Conservation (phyloP, 2,329 filamentous ascomycete species). For the Pseudogymnoascus pannorum region DNA sequence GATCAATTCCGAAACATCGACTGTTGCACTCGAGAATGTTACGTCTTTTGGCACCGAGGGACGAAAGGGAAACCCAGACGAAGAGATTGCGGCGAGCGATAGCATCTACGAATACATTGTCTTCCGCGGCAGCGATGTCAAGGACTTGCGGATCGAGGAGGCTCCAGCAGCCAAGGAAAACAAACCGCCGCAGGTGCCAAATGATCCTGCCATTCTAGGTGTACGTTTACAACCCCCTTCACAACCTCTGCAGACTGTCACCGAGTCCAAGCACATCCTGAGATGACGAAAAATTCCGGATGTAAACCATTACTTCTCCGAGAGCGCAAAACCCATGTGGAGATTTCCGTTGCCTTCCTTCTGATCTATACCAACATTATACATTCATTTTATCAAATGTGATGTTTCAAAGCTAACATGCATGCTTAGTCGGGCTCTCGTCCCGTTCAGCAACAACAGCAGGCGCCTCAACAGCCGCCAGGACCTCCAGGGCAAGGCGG, state of each 20-base stretch:
- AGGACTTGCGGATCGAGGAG: constrained; percentile 91
- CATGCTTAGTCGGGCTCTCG: constrained; percentile 4
- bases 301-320: constrained; percentile 85
- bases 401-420: background rate
- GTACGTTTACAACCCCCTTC: constrained; percentile 58
- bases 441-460: background rate
- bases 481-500: constrained; percentile 8
- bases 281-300: constrained; percentile 95
- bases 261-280: constrained; percentile 16
- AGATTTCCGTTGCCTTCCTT: constrained; percentile 99
- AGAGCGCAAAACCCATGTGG: constrained; percentile 95
- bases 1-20: constrained; percentile 96
- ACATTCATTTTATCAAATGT: background rate
- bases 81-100: constrained; percentile 77
- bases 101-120: constrained; percentile 98
- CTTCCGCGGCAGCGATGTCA: constrained; percentile 96
- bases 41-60: constrained; percentile 91
- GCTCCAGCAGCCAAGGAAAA: constrained; percentile 66
- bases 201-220: constrained; percentile 93
- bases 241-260: constrained; percentile 13
- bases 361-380: constrained; percentile 50
- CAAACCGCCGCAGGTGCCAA: constrained; percentile 70
- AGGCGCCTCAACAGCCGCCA: constrained; percentile 17
- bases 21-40: constrained; percentile 95
- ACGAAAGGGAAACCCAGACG: constrained; percentile 66